A percentile compares a stretch with the other conserved stretches of the same genome.
These are phyloP conservation scores for Xylaria sp. DNA, from an alignment of 2,329 filamentous ascomycete species.

Conservation along the genomic window DNA sequence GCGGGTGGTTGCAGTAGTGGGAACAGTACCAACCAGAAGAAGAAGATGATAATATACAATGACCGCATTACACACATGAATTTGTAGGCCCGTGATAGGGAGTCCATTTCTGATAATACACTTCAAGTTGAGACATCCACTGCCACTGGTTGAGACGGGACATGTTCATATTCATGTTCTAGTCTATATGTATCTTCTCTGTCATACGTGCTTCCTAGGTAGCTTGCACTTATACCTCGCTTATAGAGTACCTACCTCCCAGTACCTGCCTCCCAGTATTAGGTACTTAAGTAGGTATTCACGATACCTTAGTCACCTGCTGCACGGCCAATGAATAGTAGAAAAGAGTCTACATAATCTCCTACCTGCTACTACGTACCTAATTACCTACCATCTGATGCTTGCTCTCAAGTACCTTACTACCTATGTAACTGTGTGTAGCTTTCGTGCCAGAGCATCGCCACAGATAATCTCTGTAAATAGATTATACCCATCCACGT, in stretches of 20 bases:
- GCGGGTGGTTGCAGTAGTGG: conserved; percentile 41
- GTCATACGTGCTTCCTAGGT: neutral
- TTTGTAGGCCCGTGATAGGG: neutral
- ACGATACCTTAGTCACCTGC: neutral
- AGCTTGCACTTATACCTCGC: neutral
- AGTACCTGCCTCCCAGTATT: neutral
- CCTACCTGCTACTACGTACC: neutral
- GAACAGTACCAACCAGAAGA: neutral
- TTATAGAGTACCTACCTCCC: neutral
- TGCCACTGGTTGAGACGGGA: neutral
- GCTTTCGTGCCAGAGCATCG: neutral
- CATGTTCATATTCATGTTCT: neutral
- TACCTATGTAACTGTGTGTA: neutral
- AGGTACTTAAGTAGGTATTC: conserved; percentile 2
- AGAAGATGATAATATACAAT: neutral
- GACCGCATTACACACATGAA: neutral
- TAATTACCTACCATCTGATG: neutral
- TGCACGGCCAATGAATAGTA: conserved; percentile 12
- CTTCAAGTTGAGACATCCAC: neutral
- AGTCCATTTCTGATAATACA: neutral
- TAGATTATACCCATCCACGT: neutral
- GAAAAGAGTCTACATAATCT: neutral
- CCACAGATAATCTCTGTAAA: neutral
- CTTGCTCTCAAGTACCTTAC: neutral
- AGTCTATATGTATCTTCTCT: neutral